Evolutionary conservation across 2,329 filamentous ascomycete genomes (phyloP).

Genomic region (Dactylellina drechsleri): DNA sequence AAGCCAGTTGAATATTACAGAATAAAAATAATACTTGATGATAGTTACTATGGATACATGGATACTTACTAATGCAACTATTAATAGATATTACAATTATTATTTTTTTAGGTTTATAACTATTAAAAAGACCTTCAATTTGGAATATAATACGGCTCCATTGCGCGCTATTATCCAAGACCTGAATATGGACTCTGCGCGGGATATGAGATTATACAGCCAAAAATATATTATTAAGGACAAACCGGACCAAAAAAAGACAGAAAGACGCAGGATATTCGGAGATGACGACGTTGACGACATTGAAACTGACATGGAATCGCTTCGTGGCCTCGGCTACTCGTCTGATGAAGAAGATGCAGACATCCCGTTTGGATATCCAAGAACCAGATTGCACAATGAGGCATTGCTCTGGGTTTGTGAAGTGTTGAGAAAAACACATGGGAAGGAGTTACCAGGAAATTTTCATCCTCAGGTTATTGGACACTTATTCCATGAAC

Average conservation of each 20-base stretch:
- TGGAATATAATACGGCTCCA: background rate
- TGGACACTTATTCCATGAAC: slow-evolving; percentile 60
- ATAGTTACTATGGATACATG: slow-evolving; percentile 61
- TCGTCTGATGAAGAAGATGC: background rate
- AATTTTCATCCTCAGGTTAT: slow-evolving; percentile 60
- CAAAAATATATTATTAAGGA: slow-evolving; percentile 19
- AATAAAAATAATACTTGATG: slow-evolving; percentile 58
- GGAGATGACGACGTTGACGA: slow-evolving; percentile 3
- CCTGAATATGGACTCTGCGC: slow-evolving; percentile 60
- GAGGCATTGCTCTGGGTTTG: slow-evolving; percentile 8
- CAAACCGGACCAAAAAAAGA: background rate
- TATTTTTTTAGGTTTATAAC: slow-evolving; percentile 5
- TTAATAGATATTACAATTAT: slow-evolving; percentile 44
- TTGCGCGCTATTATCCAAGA: slow-evolving; percentile 58
- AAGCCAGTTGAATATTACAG: slow-evolving; percentile 34
- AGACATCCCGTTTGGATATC: background rate
- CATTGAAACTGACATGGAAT: background rate
- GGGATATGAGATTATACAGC: slow-evolving; percentile 58
- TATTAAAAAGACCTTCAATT: background rate
- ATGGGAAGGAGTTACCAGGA: slow-evolving; percentile 61
- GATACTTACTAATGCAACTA: slow-evolving; percentile 57
- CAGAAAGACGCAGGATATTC: background rate
- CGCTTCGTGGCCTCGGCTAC: background rate
- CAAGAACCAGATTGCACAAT: background rate
- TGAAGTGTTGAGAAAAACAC: slow-evolving; percentile 54